These are phyloP conservation scores for Candida patagonica DNA, from an alignment of 805 yeast species.

Conservation along the genomic window DNA sequence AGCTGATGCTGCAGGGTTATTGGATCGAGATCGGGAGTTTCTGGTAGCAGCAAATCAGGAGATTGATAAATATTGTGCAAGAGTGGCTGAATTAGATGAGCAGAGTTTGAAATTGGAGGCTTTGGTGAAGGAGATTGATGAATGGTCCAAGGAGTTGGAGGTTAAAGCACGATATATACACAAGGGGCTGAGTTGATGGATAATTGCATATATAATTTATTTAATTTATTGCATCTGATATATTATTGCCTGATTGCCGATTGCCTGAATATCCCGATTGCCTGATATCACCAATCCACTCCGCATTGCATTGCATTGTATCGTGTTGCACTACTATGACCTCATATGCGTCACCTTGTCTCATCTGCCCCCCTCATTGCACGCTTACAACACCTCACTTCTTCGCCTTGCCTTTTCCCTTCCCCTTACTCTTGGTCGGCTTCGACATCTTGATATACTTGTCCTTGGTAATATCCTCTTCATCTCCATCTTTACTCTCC, in stretches of 20 bases:
- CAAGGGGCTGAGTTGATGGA: neutral
- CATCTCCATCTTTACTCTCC: constrained; percentile 35
- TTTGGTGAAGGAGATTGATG: constrained; percentile 49
- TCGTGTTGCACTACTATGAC: too few species aligned
- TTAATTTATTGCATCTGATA: neutral
- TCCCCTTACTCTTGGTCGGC: constrained; percentile 17
- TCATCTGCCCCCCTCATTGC: too few species aligned
- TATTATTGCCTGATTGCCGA: neutral
- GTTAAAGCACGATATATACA: constrained; percentile 27
- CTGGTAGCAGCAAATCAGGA: constrained; percentile 10
- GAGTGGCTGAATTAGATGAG: constrained; percentile 16
- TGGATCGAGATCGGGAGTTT: constrained; percentile 14
- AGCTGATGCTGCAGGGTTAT: constrained; percentile 16
- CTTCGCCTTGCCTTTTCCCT: constrained; percentile 16
- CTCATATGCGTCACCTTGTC: too few species aligned
- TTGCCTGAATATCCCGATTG: neutral
- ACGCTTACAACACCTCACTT: too few species aligned
- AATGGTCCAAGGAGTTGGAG: constrained; percentile 49
- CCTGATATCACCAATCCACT: neutral
- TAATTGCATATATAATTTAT: neutral
- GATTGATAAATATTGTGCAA: constrained; percentile 10
- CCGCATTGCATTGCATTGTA: constrained; percentile 3
- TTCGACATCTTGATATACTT: constrained; percentile 48
- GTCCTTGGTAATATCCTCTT: constrained; percentile 48
- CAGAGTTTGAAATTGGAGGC: constrained; percentile 30